phyloP scores from a whole-genome alignment of 75 land plant species.

The Pseudotsuga menziesii region DNA sequence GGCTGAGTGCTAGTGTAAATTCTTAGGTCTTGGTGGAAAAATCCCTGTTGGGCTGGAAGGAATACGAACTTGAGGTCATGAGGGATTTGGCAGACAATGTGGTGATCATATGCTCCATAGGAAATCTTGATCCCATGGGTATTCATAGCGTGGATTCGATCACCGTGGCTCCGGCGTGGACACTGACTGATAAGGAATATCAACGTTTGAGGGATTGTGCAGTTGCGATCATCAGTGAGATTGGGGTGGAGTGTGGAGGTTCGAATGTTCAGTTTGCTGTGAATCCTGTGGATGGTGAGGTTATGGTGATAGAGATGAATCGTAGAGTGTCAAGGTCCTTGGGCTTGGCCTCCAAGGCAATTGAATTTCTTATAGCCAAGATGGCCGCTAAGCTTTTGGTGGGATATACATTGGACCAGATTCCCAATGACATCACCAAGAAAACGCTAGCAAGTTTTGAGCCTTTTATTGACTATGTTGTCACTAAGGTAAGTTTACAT shows the following conservation, averaged over 20 bases:
- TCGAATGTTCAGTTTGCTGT: conserved; percentile 99
- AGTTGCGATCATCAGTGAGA: conserved; percentile 88
- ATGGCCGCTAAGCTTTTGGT: conserved; percentile 99
- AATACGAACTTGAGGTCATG: conserved; percentile 99
- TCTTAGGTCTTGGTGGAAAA: conserved; percentile 95
- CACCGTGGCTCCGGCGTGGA: conserved; percentile 98
- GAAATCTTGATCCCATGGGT: conserved; percentile 98
- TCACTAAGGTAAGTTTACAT: conserved; percentile 73
- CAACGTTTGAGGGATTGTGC: conserved; percentile 90
- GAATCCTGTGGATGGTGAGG: conserved; percentile 96
- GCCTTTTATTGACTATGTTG: conserved; percentile 99
- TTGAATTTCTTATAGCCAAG: conserved; percentile 98
- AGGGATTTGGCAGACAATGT: conserved; percentile 98
- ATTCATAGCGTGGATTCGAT: conserved; percentile 99
- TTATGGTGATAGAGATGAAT: conserved; percentile 99
- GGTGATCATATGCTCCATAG: conserved; percentile 97
- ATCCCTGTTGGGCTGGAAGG: conserved; percentile 98
- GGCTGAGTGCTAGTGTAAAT: conserved; percentile 83
- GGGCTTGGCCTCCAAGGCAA: conserved; percentile 96
- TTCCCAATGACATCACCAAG: conserved; percentile 97
- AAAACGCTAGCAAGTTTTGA: conserved; percentile 99
- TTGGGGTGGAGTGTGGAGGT: conserved; percentile 99
- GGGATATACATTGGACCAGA: conserved; percentile 94
- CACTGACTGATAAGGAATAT: conserved; percentile 97
- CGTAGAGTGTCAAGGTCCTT: conserved; percentile 96